phyloP scores from a whole-genome alignment of 345 rosid genomes.

The Camelina hispida region DNA sequence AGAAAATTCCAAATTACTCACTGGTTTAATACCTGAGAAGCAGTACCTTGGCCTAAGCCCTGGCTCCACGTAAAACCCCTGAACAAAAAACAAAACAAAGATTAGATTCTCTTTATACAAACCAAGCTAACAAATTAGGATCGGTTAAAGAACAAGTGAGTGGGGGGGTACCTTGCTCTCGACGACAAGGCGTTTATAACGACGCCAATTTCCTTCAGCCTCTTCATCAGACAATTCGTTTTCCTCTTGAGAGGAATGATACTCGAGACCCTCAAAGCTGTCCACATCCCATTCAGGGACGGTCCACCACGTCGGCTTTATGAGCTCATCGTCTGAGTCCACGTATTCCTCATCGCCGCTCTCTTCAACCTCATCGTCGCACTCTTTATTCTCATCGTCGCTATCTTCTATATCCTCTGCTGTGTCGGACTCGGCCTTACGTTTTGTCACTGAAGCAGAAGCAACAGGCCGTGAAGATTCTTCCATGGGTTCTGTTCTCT shows the following conservation, averaged over 20 bases:
- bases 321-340: background rate
- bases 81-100: background rate
- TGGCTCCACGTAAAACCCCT: slow-evolving; percentile 27
- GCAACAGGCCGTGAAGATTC: too few species aligned
- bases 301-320: background rate
- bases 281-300: slow-evolving; percentile 2
- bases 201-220: background rate
- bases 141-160: too few species aligned
- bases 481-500: too few species aligned
- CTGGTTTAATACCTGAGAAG: background rate
- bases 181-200: slow-evolving; percentile 2
- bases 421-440: slow-evolving; percentile 10
- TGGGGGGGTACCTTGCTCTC: slow-evolving; percentile 3
- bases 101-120: background rate
- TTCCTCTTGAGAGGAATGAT: background rate
- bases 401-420: background rate
- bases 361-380: background rate
- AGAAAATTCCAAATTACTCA: fast-evolving
- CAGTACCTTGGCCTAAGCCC: background rate
- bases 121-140: background rate
- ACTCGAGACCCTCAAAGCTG: slow-evolving; percentile 4
- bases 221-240: background rate
- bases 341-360: background rate
- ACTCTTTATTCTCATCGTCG: too few species aligned
- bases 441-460: background rate